These are phyloP conservation scores for Xanthoconium purpureum DNA, from an alignment of 768 basidiomycete species.

Conservation along the genomic window DNA sequence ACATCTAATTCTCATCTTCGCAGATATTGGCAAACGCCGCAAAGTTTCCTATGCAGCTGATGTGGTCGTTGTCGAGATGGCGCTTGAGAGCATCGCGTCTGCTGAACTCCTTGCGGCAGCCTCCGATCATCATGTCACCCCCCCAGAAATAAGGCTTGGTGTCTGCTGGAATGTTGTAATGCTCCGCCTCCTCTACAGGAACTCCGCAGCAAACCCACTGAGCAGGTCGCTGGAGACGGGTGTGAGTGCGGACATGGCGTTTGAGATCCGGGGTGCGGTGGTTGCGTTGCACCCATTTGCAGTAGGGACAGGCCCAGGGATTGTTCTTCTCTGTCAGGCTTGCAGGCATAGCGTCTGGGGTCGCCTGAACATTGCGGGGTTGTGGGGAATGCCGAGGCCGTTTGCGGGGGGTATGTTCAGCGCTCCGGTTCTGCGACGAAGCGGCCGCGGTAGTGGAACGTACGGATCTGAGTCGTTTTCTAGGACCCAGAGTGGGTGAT, in stretches of 20 bases:
- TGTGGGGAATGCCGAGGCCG: conserved; percentile 34
- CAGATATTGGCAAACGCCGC: conserved; percentile 24
- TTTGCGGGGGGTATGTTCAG: conserved; percentile 14
- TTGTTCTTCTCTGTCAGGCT: conserved; percentile 26
- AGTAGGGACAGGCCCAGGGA: conserved; percentile 46
- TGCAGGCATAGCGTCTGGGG: conserved; percentile 16
- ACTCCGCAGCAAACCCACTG: conserved; percentile 41
- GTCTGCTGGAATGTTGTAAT: conserved; percentile 19
- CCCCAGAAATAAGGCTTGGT: conserved; percentile 28
- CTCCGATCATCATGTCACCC: conserved; percentile 34
- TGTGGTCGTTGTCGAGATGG: conserved; percentile 37
- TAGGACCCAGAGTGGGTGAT: conserved; percentile 31
- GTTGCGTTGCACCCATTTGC: conserved; percentile 47
- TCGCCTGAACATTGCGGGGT: conserved; percentile 47
- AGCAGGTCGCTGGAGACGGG: conserved; percentile 33
- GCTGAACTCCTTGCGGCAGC: conserved; percentile 38
- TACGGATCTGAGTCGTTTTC: conserved; percentile 33
- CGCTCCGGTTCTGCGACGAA: conserved; percentile 5
- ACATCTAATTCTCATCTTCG: conserved; percentile 24
- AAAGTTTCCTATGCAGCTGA: conserved; percentile 33
- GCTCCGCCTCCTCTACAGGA: conserved; percentile 23
- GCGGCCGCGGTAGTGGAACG: neutral
- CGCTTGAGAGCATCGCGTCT: conserved; percentile 41
- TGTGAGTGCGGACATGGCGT: conserved; percentile 56
- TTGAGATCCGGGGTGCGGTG: conserved; percentile 55